Base-by-base conservation (phyloP, 2,329 filamentous ascomycete species). In the Apiospora arundinis region DNA sequence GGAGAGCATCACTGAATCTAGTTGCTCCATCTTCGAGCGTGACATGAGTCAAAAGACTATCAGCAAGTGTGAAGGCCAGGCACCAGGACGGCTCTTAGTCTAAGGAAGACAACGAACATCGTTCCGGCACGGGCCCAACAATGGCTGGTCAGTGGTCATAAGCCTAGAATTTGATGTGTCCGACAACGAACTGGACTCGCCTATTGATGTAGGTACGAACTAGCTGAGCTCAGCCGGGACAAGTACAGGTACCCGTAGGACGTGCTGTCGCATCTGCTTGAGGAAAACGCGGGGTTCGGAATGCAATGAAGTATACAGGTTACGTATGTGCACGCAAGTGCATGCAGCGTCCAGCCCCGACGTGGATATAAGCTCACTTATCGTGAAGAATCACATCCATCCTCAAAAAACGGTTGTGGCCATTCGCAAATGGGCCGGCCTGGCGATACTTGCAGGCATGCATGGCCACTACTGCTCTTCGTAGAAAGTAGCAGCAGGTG, bases 1-100 rank as follows among this genome's bases (percentile, higher is more conserved):
- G 5, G 49, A 16, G 49, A 32, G 49, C 23, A 18, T 56, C 25
- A 14, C 25, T 32, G 25, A 56, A 56, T 28, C 25, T 56, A 32
- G 5, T 5, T 4, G 21, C 32, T 63, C 18, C 18, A 21, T 40
- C 56, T 40, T n/a, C 56, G 32, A n/a, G 18, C 18, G 32, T n/a
- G 56, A 21, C 56, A 63, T 63, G 56, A 63, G 32, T 63, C 56
- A 63, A 63, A 63, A 2, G 32, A 63, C 56, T 8, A n/a, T 63
- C 32, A 63, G 28, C 32, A 37, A n/a, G 32, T 40, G 12, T 25
- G 49, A 32, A 28, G 32, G 56, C 56, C 32, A n/a, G 32, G 18
- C 18, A 28, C 56, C 32, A n/a, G 32, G 18, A 21, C 21, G 18
- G 32, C 56, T 63, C 32, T 32, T 37, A 28, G 18, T 60, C 52